Evolutionary conservation across 2,329 filamentous ascomycete genomes (phyloP).

Genomic region (Parasarocladium wereldwijsianum): DNA sequence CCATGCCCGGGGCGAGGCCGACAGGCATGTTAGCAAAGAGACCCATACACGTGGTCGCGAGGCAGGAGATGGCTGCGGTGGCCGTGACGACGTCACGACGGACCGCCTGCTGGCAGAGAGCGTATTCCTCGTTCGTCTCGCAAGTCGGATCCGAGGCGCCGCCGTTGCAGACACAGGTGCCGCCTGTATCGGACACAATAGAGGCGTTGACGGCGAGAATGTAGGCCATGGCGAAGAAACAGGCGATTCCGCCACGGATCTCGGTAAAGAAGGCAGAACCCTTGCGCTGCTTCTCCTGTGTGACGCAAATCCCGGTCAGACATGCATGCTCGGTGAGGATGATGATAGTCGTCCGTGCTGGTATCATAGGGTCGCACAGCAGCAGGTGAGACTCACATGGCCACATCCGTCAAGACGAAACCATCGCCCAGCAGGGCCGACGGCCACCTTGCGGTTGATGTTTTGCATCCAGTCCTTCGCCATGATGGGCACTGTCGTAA

Average conservation of each 20-base stretch:
- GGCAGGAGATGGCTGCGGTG: conserved; percentile 67
- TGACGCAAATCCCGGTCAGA: neutral
- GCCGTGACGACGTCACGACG: conserved; percentile 72
- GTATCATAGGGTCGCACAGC: too few relatives aligned
- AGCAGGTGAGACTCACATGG: conserved; percentile 45
- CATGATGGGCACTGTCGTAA: too few relatives aligned
- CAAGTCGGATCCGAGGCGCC: conserved; percentile 37
- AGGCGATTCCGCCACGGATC: conserved; percentile 67
- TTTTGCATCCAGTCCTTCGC: conserved; percentile 33
- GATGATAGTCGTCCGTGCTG: too few relatives aligned
- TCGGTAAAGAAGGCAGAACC: conserved; percentile 72
- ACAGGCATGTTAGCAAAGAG: conserved; percentile 58
- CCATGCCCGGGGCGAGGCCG: conserved; percentile 28
- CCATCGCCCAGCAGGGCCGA: conserved; percentile 51
- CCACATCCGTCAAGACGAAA: conserved; percentile 73
- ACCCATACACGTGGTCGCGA: conserved; percentile 74
- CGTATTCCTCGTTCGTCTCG: conserved; percentile 38
- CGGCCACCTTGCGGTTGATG: conserved; percentile 44
- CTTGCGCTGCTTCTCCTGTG: conserved; percentile 53
- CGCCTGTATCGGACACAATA: conserved; percentile 49
- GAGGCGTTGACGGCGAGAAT: conserved; percentile 38
- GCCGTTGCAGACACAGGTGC: conserved; percentile 58
- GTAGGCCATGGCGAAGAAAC: conserved; percentile 53
- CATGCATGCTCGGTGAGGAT: too few relatives aligned
- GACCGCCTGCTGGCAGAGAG: conserved; percentile 47